Percentiles rank a stretch among this genome's conserved stretches.
phyloP scores from a whole-genome alignment of 805 yeast species.

The Zygosaccharomyces bisporus region DNA sequence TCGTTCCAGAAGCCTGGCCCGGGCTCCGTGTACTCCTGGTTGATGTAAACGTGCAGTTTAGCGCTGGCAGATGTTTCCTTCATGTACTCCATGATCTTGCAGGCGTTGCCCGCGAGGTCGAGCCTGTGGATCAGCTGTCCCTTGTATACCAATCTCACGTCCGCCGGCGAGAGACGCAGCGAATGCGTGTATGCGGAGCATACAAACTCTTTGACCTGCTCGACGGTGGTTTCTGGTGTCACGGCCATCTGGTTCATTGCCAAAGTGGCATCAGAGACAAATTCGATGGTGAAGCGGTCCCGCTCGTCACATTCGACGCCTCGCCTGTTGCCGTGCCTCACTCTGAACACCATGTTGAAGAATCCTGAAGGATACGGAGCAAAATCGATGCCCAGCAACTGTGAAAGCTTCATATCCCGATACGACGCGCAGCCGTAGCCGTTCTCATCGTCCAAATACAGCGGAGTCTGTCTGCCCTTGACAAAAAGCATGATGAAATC shows the following conservation, averaged over 20 bases:
- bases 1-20: constrained; percentile 33
- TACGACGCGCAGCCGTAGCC: constrained; percentile 14
- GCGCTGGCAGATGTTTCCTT: constrained; percentile 13
- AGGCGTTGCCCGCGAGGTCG: constrained; percentile 22
- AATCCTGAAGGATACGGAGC: constrained; percentile 32
- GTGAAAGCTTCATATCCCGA: constrained; percentile 25
- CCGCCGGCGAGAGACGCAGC: constrained; percentile 19
- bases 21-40: constrained; percentile 22
- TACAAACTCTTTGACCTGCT: constrained; percentile 28
- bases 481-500: constrained; percentile 25
- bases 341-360: constrained; percentile 31
- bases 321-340: constrained; percentile 22
- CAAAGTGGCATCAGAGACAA: constrained; percentile 27
- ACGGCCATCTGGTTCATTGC: constrained; percentile 23
- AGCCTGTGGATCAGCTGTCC: constrained; percentile 23
- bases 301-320: constrained; percentile 4
- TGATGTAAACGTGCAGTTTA: constrained; percentile 29
- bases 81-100: constrained; percentile 21
- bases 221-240: constrained; percentile 24
- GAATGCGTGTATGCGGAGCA: constrained; percentile 27
- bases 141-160: constrained; percentile 30
- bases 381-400: constrained; percentile 36
- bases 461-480: constrained; percentile 22
- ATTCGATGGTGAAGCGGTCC: constrained; percentile 19
- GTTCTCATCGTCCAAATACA: constrained; percentile 15